Evolutionary conservation across 805 yeast species (phyloP).

Genomic region (Teunomyces atbi): DNA sequence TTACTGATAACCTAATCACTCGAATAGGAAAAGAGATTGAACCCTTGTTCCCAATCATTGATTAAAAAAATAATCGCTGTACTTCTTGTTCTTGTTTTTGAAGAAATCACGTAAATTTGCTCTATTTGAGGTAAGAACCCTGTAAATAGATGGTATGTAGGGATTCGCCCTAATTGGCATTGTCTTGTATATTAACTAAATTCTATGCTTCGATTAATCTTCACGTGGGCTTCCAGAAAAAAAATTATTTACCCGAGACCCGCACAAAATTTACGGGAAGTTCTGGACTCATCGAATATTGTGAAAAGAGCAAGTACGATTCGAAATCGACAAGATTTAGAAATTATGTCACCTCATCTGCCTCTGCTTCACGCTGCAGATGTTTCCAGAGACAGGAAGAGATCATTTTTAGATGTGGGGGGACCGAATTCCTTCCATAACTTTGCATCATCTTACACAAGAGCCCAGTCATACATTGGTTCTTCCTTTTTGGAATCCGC

Average conservation of each 20-base stretch:
- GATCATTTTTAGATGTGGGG: conserved; percentile 32
- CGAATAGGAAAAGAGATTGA: no score
- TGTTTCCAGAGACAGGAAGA: conserved; percentile 14
- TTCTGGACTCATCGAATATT: background rate
- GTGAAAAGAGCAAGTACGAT: background rate
- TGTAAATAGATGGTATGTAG: no score
- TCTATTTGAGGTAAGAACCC: no score
- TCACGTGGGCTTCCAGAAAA: background rate
- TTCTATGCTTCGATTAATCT: background rate
- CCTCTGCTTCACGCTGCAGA: background rate
- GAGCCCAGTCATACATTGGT: conserved; percentile 32
- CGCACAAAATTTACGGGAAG: background rate
- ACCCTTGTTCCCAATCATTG: no score
- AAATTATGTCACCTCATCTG: background rate
- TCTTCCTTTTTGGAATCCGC: conserved; percentile 8
- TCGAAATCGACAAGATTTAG: background rate
- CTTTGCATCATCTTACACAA: conserved; percentile 38
- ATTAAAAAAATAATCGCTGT: no score
- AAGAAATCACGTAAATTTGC: no score
- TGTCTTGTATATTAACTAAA: background rate
- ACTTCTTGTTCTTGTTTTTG: no score
- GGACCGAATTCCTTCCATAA: conserved; percentile 38
- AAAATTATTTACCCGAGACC: background rate
- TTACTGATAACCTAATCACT: no score
- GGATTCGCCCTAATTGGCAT: no score